Evolutionary conservation across 345 rosid genomes (phyloP), one percentile per base, ranked within the genome.

Genomic region (Microthlaspi erraticum): DNA sequence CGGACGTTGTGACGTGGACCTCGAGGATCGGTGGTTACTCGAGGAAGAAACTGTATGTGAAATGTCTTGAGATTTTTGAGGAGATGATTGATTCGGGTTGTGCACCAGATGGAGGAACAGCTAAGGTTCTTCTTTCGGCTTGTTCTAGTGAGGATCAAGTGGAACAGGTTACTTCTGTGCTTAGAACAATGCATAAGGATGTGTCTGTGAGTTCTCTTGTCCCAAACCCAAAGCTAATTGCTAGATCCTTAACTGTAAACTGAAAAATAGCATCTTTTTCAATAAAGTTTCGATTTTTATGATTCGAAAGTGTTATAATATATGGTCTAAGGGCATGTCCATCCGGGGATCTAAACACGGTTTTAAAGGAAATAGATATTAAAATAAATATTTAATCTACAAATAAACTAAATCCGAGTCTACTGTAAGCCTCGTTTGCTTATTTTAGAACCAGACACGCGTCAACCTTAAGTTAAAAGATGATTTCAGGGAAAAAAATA

Each of bases 1-100:
- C 96, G 0, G 96, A 93, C 67, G 98, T 88, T 2, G 94, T 93
- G 71, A 93, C 98, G 7, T 93, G 97, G 98, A 93, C 98, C 0
- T 88, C 97, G 3, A 81, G 96, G 50, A 69, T 87, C 0, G 93
- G 91, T 7, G 94, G 87, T 29, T 90, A 88, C 77, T 87, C 98
- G 0, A 87, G 88, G 55, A 93, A 90, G 89, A 93, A 88, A 67
- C 77, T 87, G 11, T 93, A 87, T 68, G 60, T 41, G 56, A 87
- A 61, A 71, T 93, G 97, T 72, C 41, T 93, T 48, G 87, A 93
- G 67, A 82, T 90, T 7, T 93, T 93, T 1, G 96, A 93, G 70
- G 96, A 88, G 49, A 93, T 93, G 98, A 84, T 93, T 4, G 96
- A 90, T 73, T 75, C 92, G 8, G 93, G 93, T 12, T 90, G 97